A percentile compares a stretch with the other conserved stretches of the same genome.
These are phyloP conservation scores for Obelidium mucronatum DNA, from an alignment of 192 early-diverging fungal genomes.

Conservation along the genomic window DNA sequence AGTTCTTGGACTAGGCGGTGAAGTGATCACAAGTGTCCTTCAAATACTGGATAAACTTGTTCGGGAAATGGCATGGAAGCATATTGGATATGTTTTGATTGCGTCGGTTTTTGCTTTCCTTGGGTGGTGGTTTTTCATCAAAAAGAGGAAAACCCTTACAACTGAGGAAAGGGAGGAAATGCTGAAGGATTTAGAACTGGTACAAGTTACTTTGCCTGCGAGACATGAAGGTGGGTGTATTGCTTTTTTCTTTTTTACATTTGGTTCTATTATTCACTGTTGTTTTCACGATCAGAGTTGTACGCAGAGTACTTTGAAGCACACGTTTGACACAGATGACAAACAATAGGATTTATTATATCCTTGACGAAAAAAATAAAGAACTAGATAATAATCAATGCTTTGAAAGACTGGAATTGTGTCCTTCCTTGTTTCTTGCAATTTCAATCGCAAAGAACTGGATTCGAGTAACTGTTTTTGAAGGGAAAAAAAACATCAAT, in stretches of 20 bases:
- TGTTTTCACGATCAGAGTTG: background rate
- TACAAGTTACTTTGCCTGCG: background rate
- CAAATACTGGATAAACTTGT: constrained; percentile 2
- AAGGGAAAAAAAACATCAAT: constrained; percentile 6
- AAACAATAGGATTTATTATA: no score
- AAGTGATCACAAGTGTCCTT: background rate
- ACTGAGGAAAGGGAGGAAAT: background rate
- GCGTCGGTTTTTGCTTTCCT: constrained; percentile 6
- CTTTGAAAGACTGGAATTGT: constrained; percentile 59
- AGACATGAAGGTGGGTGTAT: constrained; percentile 2
- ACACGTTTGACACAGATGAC: no score
- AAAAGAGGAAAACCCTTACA: background rate
- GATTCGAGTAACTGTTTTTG: constrained; percentile 63
- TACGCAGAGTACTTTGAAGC: constrained; percentile 24
- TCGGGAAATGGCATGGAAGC: background rate
- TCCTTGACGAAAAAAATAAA: background rate
- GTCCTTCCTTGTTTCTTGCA: constrained; percentile 85
- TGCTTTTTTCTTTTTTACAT: background rate
- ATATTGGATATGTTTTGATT: background rate
- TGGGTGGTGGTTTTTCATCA: constrained; percentile 27
- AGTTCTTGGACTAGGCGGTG: constrained; percentile 4
- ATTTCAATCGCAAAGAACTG: constrained; percentile 95
- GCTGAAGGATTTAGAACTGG: constrained; percentile 7
- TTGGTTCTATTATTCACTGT: background rate
- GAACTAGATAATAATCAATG: background rate